A percentile compares a stretch with the other conserved stretches of the same genome.
Conservation (phyloP, 352 stramenopile genomes). For the Globisporangium spinosum region DNA sequence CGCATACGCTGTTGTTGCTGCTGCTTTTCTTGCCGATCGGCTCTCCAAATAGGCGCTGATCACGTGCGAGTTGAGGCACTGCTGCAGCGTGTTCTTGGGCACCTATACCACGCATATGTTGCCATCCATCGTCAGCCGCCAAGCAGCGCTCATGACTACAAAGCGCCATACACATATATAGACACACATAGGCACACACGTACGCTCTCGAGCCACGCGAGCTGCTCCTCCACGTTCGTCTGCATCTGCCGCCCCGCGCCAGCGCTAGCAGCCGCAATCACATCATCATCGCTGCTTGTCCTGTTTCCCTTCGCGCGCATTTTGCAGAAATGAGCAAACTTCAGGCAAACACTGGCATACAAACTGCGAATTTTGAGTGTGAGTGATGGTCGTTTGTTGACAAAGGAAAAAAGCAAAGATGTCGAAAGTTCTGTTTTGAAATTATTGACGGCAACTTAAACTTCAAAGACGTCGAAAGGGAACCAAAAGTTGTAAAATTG, state of each 20-base stretch:
- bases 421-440: no score
- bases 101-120: slow-evolving; percentile 19
- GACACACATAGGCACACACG: neutral
- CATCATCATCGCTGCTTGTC: neutral
- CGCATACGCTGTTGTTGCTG: slow-evolving; percentile 21
- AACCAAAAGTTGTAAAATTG: no score
- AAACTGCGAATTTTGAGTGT: no score
- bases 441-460: no score
- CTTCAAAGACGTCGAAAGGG: no score
- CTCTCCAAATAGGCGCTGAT: slow-evolving; percentile 71
- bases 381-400: no score
- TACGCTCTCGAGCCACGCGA: slow-evolving; percentile 57
- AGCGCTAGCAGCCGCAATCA: slow-evolving; percentile 1
- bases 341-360: neutral
- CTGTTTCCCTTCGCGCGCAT: slow-evolving; percentile 13
- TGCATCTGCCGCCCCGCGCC: slow-evolving; percentile 22
- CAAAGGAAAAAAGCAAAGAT: no score
- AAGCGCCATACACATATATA: neutral
- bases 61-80: slow-evolving; percentile 77
- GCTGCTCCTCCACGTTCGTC: slow-evolving; percentile 60
- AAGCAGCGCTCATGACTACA: neutral
- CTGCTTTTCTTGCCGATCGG: slow-evolving; percentile 40
- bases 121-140: neutral
- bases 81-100: slow-evolving; percentile 47
- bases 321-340: slow-evolving; percentile 3